These are phyloP conservation scores for Lactarius sanguifluus DNA, from an alignment of 768 basidiomycete species.

Conservation along the genomic window DNA sequence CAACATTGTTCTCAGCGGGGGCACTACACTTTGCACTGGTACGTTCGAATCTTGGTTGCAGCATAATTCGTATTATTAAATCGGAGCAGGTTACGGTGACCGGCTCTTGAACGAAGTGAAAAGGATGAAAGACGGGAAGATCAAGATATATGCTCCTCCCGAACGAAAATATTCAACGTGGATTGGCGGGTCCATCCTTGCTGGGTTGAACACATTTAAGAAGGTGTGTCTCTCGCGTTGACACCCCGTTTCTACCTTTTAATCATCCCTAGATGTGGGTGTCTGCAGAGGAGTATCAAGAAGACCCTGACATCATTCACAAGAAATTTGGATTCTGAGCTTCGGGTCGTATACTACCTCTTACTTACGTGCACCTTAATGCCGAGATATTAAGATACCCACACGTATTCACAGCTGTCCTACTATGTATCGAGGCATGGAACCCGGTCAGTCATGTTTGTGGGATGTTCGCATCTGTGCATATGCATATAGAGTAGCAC, in stretches of 20 bases:
- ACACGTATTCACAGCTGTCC: conserved; percentile 21
- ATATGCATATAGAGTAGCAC: conserved; percentile 36
- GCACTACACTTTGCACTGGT: conserved; percentile 95
- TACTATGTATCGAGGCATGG: conserved; percentile 8
- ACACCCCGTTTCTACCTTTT: conserved; percentile 16
- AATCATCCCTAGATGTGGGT: conserved; percentile 86
- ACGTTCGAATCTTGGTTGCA: conserved; percentile 27
- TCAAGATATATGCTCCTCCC: conserved; percentile 99
- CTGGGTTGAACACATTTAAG: conserved; percentile 95
- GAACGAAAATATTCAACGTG: conserved; percentile 97
- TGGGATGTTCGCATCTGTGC: conserved; percentile 20
- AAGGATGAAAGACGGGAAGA: conserved; percentile 92
- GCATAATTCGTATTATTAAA: conserved; percentile 31
- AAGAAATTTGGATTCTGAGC: conserved; percentile 84
- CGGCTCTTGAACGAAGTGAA: conserved; percentile 95
- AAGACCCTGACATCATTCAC: conserved; percentile 98
- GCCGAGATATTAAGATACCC: conserved; percentile 26
- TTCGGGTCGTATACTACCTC: conserved; percentile 18
- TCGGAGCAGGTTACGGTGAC: conserved; percentile 83
- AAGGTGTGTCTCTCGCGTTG: conserved; percentile 56
- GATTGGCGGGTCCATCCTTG: conserved; percentile 97
- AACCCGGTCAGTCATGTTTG: conserved; percentile 5
- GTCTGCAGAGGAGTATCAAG: conserved; percentile 97
- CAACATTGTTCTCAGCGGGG: conserved; percentile 95
- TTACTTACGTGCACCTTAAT: conserved; percentile 22